These are phyloP conservation scores for Cyberlindnera euphorbiiphila DNA, from an alignment of 805 yeast species.

Conservation along the genomic window DNA sequence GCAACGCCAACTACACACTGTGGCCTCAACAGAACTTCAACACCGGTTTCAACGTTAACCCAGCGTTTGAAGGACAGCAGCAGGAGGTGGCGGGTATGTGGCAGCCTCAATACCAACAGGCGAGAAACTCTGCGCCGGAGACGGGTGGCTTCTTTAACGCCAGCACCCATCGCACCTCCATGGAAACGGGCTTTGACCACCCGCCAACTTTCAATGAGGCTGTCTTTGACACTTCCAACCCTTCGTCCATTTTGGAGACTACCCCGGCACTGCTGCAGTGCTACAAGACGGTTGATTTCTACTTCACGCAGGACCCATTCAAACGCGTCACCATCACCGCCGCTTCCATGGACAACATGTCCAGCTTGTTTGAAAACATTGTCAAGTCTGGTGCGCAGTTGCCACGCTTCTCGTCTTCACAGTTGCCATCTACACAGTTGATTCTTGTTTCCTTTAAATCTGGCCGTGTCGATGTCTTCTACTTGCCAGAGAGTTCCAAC, in stretches of 20 bases:
- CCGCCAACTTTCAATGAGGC: conserved; percentile 13
- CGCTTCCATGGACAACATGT: conserved; percentile 8
- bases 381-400: conserved; percentile 19
- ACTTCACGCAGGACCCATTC: conserved; percentile 24
- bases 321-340: conserved; percentile 23
- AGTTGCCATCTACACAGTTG: conserved; percentile 34
- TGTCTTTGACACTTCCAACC: conserved; percentile 8
- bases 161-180: conserved; percentile 3
- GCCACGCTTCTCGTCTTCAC: conserved; percentile 22
- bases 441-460: conserved; percentile 73
- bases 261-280: conserved; percentile 16
- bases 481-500: conserved; percentile 39
- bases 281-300: conserved; percentile 22
- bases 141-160: conserved; percentile 7
- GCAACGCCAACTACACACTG: conserved; percentile 9
- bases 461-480: conserved; percentile 75
- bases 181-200: not conserved
- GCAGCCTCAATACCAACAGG: conserved; percentile 5
- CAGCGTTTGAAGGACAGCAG: conserved; percentile 6
- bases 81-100: conserved; percentile 4
- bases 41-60: not conserved
- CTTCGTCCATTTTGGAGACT: conserved; percentile 16
- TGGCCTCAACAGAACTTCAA: conserved; percentile 5
- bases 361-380: conserved; percentile 12
- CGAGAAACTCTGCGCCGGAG: conserved; percentile 8